Base-by-base conservation (phyloP, 2,329 filamentous ascomycete genomes). In the Lecanosticta acicola region DNA sequence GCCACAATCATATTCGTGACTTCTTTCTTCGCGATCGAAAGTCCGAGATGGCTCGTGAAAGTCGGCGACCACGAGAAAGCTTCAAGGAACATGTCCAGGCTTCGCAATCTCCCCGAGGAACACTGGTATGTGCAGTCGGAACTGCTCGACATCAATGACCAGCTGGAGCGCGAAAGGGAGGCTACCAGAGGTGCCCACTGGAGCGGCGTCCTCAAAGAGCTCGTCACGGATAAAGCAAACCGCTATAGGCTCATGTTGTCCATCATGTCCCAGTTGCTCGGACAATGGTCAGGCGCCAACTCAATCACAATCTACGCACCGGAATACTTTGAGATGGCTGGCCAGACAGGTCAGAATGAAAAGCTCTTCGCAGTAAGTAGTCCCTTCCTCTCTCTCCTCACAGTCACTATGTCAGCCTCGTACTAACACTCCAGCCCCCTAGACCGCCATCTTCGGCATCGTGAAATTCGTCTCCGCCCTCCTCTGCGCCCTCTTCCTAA, bases 251-350 rank as follows among this genome's bases (percentile, higher is more conserved):
- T 90, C 3, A 84, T 84, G 62, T 73, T 91, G 19, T 76, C 80
- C 26, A 69, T 81, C 45, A 76, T 81, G 68, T 79, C 82, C 0
- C 86, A 91, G 65, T 65, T 91, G 39, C 73, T 90, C 1, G 77
- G 77, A 0, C 86, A 91, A 60, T 88, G 84, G 84, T 42, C 39
- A 18, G 55, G 55, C 81, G 77, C 79, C 0, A 77, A 78, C 26
- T 80, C 76, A 33, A 88, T 90, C 65, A 90, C 85, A 0, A 75
- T 89, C 9, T 89, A 90, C 60, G 85, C 85, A 0, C 78, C 81
- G 0, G 78, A 87, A 49, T 77, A 89, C 43, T 89, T 90, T 64
- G 73, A 7, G 3, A 75, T 89, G 47, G 75, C 90, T 32, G 86
- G 85, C 3, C 79, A 85, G 38, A 78, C 75, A 0, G 84, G 85